Base-by-base conservation (phyloP, 768 basidiomycete genomes). In the Lactarius hatsudake region DNA sequence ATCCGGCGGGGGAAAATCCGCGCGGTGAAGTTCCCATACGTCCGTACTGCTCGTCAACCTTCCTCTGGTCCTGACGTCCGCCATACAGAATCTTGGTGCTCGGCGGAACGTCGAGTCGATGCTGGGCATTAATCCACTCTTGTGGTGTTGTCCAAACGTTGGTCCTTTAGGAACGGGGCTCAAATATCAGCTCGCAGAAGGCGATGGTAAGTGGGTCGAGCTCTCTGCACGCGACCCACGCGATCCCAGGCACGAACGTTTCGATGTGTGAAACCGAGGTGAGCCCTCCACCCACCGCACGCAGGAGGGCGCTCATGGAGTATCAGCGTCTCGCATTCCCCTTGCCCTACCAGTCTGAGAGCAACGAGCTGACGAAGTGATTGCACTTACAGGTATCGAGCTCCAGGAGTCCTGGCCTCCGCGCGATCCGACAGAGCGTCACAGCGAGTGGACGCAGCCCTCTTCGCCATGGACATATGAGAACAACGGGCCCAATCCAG, bases 1-100 rank as follows among this genome's bases (percentile, higher is more conserved):
- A 86, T 93, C 60, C 85, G 90, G 23, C 81, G 89, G 65, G 96
- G 96, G 6, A 93, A 91, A 76, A 89, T 98, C 65, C 86, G 83
- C 60, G 90, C 94, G 78, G 91, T 96, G 72, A 94, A 91, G 76
- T 98, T 95, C 74, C 97, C 96, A 62, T 98, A 98, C 7, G 65
- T 66, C 20, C 76, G 94, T 93, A 76, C 87, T 75, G 32, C 73
- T 45, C 64, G 55, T 26, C 34, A 6, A 64, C 23, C 12, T 38
- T 17, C 15, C 28, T 26, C 28, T 42, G 34, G n/a, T 10, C 18
- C 10, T 54, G 32, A 71, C 76, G 42, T 73, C 34, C 62, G 20
- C 40, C 1, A 57, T n/a, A 38, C 73, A 97, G 94, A 86, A 98
- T 76, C 81, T 98, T 63, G 96, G 96, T 13, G 72, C 78, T 53